Evolutionary conservation across 2,329 filamentous ascomycete species (phyloP), one percentile per base, ranked within the genome.

Genomic region (Colletotrichum eleusines): DNA sequence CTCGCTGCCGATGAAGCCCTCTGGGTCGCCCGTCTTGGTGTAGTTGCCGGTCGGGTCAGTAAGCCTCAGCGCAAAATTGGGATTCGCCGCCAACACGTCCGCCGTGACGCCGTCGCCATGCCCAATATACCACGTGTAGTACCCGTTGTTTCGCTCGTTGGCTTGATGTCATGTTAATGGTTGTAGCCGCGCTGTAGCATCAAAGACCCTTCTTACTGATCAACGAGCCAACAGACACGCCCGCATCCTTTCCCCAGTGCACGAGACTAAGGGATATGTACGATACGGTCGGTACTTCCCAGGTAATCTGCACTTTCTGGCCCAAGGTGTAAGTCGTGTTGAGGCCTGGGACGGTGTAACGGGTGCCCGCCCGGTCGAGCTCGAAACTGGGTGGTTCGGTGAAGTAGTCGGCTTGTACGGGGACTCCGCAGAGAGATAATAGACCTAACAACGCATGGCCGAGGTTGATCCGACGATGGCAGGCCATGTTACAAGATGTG

Each of bases 391-490:
- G 50, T n/a, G 63, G 63, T 33, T 71, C 59, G 31, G 64, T 71
- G 42, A 69, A 68, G 57, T 68, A 71, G 53, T 57, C 64, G 5
- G 50, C 68, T 38, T 11, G 31, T 18, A 40, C 18, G 5, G 66
- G 35, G 12, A 16, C 16, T 48, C 16, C 54, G 6, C 31, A 40
- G 51, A 63, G 51, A 23, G 58, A 60, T 5, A 48, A 14, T 1
- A 64, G 42, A n/a, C 58, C 14, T 7, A 71, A 18, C 5, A 67
- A 42, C 33, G 18, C 23, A 23, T 20, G 54, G 31, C 66, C 14
- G 85, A 88, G 73, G 84, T 85, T 73, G 88, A 87, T 73, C 85
- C 87, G 0, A 85, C 85, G 1, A 86, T 38, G 54, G n/a, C 9
- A 60, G 5, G 28, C 31, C 62, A 69, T 66, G 3, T 18, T 33